Evolutionary conservation across 2,329 filamentous ascomycete species (phyloP), one percentile per base, ranked within the genome.

Genomic region (Colletotrichum spaethianum): DNA sequence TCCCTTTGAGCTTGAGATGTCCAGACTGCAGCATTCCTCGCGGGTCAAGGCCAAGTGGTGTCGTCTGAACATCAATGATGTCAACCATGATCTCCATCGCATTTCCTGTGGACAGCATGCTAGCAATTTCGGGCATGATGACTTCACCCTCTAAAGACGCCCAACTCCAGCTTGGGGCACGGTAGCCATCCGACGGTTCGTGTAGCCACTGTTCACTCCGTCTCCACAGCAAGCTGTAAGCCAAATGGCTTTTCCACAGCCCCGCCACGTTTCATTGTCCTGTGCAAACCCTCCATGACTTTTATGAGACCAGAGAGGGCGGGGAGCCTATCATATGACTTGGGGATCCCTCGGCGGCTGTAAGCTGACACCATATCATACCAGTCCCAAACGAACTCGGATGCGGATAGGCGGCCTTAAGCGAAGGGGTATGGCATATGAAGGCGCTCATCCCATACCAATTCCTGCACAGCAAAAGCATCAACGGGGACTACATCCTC

Each of bases 121-220:
- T 40, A 16, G 14, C 31, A 4, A 40, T n/a, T 9, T 38, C 20
- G 18, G 40, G 59, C 59, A 61, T 26, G 4, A 5, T n/a, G 11
- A 61, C 14, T 12, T n/a, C 28, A 9, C 59, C 42, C 42, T 61
- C 59, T 18, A 61, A 14, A 23, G 59, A 61, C 1, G 42, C 59
- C 59, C 59, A 61, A 8, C 59, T 61, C 59, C 59, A 61, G 8
- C 40, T 61, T 16, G 59, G 59, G 4, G 59, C 59, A 20, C 59
- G 59, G 28, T 46, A 61, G 14, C 42, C 59, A 31, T 36, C 28
- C 18, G 28, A n/a, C 3, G 40, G 59, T 14, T 42, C 1, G 31
- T 23, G 26, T 6, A 48, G 59, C 59, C 59, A 61, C 20, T 36
- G 8, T 14, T 26, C 42, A 7, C 28, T 38, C 44, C 59, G 40